phyloP scores from a whole-genome alignment of 768 basidiomycete species.

The Mycena metata region DNA sequence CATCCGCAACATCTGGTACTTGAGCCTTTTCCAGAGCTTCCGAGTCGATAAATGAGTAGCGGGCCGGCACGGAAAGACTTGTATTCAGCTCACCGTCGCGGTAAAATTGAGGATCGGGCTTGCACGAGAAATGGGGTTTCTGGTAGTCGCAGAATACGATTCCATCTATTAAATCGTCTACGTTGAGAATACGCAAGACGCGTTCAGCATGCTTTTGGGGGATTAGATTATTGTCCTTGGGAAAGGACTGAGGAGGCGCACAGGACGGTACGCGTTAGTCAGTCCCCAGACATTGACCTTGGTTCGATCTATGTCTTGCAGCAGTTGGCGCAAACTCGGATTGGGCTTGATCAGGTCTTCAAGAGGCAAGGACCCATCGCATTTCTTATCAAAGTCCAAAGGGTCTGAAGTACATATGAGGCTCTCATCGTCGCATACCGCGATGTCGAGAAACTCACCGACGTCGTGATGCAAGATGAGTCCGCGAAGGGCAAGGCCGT shows the following conservation, averaged over 20 bases:
- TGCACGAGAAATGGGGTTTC: conserved; percentile 77
- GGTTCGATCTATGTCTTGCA: conserved; percentile 83
- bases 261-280: conserved; percentile 86
- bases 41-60: neutral
- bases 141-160: conserved; percentile 86
- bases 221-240: neutral
- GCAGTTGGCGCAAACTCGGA: conserved; percentile 70
- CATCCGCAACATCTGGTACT: conserved; percentile 75
- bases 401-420: conserved; percentile 63
- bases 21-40: conserved; percentile 78
- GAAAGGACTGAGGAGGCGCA: conserved; percentile 47
- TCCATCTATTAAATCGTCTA: conserved; percentile 81
- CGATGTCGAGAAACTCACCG: conserved; percentile 52
- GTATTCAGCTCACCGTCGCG: conserved; percentile 57
- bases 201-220: conserved; percentile 79
- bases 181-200: conserved; percentile 78
- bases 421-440: neutral
- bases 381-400: conserved; percentile 86
- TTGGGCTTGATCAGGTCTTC: conserved; percentile 83
- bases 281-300: conserved; percentile 88
- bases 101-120: conserved; percentile 84
- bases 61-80: neutral
- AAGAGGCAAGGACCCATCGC: conserved; percentile 86
- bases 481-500: conserved; percentile 87
- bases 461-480: conserved; percentile 82